Conservation (phyloP, 164 flowering plant species). For the Berberis thunbergii region DNA sequence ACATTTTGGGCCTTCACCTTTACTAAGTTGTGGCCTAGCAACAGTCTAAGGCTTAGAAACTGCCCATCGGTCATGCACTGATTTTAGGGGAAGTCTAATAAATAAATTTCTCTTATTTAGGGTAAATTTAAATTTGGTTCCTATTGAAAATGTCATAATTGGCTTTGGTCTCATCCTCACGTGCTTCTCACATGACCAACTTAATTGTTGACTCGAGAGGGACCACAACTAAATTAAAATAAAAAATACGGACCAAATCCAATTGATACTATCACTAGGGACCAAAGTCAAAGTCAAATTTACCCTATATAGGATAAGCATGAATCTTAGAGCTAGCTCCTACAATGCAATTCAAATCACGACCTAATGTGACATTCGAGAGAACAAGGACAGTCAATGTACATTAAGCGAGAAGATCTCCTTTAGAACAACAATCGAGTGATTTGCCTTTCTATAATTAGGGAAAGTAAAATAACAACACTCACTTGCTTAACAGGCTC, state of each 20-base stretch:
- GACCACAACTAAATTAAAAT: neutral
- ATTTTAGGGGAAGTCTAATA: too few species aligned
- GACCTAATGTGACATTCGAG: too few species aligned
- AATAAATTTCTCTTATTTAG: too few species aligned
- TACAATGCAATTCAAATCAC: neutral
- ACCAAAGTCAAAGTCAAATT: neutral
- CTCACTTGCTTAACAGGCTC: slow-evolving; percentile 81
- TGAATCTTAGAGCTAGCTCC: neutral
- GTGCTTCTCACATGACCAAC: too few species aligned
- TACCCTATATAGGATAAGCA: neutral
- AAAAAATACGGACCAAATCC: neutral
- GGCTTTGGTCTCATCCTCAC: too few species aligned
- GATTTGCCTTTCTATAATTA: neutral
- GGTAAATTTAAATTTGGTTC: too few species aligned
- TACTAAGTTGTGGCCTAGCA: too few species aligned
- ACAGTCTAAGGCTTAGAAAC: too few species aligned
- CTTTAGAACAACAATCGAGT: neutral
- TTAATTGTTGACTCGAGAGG: too few species aligned
- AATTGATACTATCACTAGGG: neutral
- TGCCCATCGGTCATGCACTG: too few species aligned
- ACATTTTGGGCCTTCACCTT: too few species aligned
- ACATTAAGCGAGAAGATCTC: neutral
- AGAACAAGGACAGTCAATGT: neutral
- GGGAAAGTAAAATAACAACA: slow-evolving; percentile 2
- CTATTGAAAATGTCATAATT: too few species aligned